Evolutionary conservation across 2,329 filamentous ascomycete genomes (phyloP), one percentile per base, ranked within the genome.

Genomic region (Colletotrichum cereale): DNA sequence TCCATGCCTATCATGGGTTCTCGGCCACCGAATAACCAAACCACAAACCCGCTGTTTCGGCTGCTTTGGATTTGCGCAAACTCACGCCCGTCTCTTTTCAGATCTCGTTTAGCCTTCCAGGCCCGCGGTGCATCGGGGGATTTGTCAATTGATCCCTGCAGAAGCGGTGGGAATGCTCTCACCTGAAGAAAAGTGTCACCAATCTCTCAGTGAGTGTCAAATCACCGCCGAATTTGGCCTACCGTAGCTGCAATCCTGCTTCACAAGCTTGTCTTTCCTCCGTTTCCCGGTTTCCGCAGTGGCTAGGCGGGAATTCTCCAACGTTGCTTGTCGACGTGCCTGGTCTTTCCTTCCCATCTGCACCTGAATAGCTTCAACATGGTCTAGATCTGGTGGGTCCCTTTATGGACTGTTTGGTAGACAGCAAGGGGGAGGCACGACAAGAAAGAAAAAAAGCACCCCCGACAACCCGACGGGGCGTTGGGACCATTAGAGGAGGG

Each of bases 1-100:
- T 69, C 58, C 47, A 67, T 71, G 57, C 69, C 55, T 56, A 47
- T 24, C 60, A 64, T 40, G 61, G 29, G 58, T 55, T 71, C 64
- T 55, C 47, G 65, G 36, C 58, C 57, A 40, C 31, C 36, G 34
- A 7, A 24, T 42, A 18, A 53, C 44, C 57, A 21, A 53, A 29
- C 8, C 42, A 62, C 58, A 50, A 62, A 40, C 52, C 69, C 65
- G 44, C 38, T 62, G 44, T 68, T 60, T 68, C 36, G 50, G 42
- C 53, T 31, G 44, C 29, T 63, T 40, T 29, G 56, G 26, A 14
- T 67, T 57, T 16, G 57, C 42, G 29, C 53, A 7, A 40, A 47
- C 34, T 38, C n/a, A 21, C 31, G 26, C 36, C 11, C n/a, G 44
- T 62, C 14, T 34, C 48, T 14, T 36, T 36, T 55, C 61, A 34